Percentiles rank a stretch among this genome's conserved stretches.
Conservation (phyloP, 176 grass and related monocot species). For the Oryza meridionalis region DNA sequence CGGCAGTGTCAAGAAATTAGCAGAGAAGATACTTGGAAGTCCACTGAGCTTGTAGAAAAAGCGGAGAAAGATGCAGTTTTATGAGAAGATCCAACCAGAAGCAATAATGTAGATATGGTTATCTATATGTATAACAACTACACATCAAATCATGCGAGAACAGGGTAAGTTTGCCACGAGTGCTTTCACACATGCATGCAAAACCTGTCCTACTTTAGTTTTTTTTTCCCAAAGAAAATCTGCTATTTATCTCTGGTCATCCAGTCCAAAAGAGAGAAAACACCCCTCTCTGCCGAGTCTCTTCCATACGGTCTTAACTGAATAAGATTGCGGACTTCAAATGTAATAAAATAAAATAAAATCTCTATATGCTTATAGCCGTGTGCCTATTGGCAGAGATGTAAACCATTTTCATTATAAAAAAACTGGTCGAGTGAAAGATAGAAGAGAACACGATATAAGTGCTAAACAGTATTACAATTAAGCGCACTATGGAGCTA, state of each 20-base stretch:
- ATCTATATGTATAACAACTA: neutral
- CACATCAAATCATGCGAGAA: neutral
- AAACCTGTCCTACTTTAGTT: neutral
- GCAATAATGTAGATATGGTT: neutral
- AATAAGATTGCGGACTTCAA: neutral
- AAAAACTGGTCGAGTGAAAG: too few species aligned
- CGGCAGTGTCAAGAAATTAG: neutral
- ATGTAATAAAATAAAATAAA: neutral
- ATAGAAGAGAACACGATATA: too few species aligned
- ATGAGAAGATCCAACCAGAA: neutral
- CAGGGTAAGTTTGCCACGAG: neutral
- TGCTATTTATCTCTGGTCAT: neutral
- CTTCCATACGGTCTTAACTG: neutral
- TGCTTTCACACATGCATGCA: neutral
- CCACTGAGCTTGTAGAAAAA: slow-evolving; percentile 1
- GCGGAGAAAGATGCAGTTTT: neutral
- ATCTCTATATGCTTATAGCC: too few species aligned
- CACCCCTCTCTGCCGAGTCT: neutral
- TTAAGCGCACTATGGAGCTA: too few species aligned
- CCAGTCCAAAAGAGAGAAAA: slow-evolving; percentile 17
- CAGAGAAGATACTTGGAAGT: neutral
- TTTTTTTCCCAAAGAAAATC: slow-evolving; percentile 13
- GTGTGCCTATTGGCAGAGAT: too few species aligned
- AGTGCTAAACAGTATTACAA: too few species aligned
- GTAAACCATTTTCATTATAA: too few species aligned